A percentile compares a stretch with the other conserved stretches of the same genome.
Conservation (phyloP, 169 alveolate genomes). For the Eimeria necatrix region DNA sequence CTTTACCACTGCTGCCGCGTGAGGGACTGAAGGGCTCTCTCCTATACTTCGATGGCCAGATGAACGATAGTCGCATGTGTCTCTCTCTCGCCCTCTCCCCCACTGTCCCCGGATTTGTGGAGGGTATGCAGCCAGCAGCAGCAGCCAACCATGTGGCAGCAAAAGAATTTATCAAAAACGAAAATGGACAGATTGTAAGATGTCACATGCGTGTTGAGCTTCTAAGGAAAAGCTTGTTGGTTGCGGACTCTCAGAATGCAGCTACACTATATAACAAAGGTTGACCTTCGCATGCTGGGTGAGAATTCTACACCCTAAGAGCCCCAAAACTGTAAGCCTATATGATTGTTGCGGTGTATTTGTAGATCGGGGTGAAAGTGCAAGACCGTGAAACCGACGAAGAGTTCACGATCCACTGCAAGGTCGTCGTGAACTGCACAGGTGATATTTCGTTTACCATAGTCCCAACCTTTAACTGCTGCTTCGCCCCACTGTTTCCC, state of each 20-base stretch:
- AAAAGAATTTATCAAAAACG: constrained; percentile 87
- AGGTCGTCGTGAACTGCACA: constrained; percentile 93
- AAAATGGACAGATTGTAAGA: constrained; percentile 86
- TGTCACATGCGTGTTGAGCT: not conserved
- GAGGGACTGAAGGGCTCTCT: constrained; percentile 90
- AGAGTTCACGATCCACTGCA: constrained; percentile 89
- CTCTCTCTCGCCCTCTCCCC: constrained; percentile 92
- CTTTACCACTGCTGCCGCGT: constrained; percentile 86
- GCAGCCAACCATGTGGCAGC: constrained; percentile 93
- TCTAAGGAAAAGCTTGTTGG: not conserved
- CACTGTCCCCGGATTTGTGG: constrained; percentile 89
- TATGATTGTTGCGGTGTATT: too few relatives aligned
- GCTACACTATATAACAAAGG: not conserved
- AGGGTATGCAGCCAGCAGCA: constrained; percentile 93
- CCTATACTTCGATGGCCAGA: constrained; percentile 95
- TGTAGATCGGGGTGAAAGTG: constrained; percentile 88
- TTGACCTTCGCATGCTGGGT: too few relatives aligned
- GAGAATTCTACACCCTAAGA: too few relatives aligned
- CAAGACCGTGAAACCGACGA: constrained; percentile 89
- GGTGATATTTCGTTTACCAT: constrained; percentile 81
- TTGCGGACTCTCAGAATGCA: not conserved
- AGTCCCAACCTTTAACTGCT: too few relatives aligned
- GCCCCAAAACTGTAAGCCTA: too few relatives aligned
- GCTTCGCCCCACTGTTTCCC: too few relatives aligned
- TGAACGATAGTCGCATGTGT: constrained; percentile 94